Base-by-base conservation (phyloP, 345 rosid species). In the Eucalyptus pauciflora region DNA sequence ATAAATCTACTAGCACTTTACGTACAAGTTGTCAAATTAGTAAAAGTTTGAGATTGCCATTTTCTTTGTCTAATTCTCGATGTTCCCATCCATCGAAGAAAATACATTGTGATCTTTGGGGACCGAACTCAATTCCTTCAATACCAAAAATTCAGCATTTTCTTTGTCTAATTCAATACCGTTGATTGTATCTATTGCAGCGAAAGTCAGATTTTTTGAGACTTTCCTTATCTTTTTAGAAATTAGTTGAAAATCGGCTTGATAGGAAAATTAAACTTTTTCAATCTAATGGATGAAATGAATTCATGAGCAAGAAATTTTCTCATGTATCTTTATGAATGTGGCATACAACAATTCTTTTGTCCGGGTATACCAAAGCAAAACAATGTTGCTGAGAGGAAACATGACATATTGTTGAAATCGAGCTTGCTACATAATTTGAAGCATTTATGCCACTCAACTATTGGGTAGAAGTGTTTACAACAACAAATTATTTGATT, bases 311-410 rank as follows among this genome's bases (percentile, higher is more conserved):
- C 13, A 56, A 56, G 5, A 56, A 56, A 56, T 56, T 56, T 56
- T 56, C 62, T 56, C 5, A 1, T 3, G 1, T 52, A 24, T 56
- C 62, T 56, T 24, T 24, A 5, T 24, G 27, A 56, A 56, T 22
- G 29, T 0, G 20, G 11, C 62, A 56, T 24, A 0, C 6, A 4
- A 56, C 0, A 56, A 24, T 9, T 24, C 29, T 56, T 5, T 24
- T 56, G 13, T 24, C 62, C 0, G 2, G 0, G 0, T 56, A 24
- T 24, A 0, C 62, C 5, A 56, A 5, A 56, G 62, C 62, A 56
- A 56, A 56, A 56, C 1, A 12, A 10, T 56, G 62, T 56, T 56
- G 27, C 0, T 4, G 3, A 56, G 62, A 56, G 62, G 62, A 56
- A 56, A 56, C 62, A 56, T 56, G 62, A 56, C 6, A 56, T 13